Conservation (phyloP, 116 monocot species). For the Trichopus zeylanicus region DNA sequence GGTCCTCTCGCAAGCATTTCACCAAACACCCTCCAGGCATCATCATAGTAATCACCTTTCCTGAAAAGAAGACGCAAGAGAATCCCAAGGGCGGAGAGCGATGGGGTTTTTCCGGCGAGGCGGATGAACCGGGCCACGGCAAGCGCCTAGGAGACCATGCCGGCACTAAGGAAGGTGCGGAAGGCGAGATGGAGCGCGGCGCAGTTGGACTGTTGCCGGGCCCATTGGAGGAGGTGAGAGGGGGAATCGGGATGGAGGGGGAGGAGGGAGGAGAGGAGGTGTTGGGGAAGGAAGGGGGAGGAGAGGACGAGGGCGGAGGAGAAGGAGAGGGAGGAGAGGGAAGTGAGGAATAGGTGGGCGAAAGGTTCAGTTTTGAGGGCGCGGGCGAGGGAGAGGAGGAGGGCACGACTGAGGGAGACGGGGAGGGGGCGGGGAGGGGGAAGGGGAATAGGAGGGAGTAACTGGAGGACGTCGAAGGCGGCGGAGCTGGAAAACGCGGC, state of each 20-base stretch:
- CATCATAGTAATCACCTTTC: constrained; percentile 20
- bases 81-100: constrained; percentile 36
- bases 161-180: constrained; percentile 37
- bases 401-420: too few relatives aligned
- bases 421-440: constrained; percentile 12
- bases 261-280: too few relatives aligned
- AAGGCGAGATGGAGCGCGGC: constrained; percentile 36
- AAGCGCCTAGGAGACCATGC: constrained; percentile 5
- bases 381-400: constrained; percentile 4
- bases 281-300: too few relatives aligned
- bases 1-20: constrained; percentile 61
- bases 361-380: constrained; percentile 11
- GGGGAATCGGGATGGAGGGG: too few relatives aligned
- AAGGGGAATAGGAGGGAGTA: constrained; percentile 37
- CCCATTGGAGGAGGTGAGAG: constrained; percentile 35
- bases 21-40: constrained; percentile 64
- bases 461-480: too few relatives aligned
- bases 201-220: constrained; percentile 7
- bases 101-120: constrained; percentile 10
- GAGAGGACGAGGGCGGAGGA: neutral
- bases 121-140: neutral
- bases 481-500: neutral
- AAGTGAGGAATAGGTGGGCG: too few relatives aligned
- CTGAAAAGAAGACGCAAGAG: constrained; percentile 46
- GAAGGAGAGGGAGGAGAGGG: constrained; percentile 17